phyloP scores from a whole-genome alignment of 306 rosid genomes.

The Echinosophora koreensis region DNA sequence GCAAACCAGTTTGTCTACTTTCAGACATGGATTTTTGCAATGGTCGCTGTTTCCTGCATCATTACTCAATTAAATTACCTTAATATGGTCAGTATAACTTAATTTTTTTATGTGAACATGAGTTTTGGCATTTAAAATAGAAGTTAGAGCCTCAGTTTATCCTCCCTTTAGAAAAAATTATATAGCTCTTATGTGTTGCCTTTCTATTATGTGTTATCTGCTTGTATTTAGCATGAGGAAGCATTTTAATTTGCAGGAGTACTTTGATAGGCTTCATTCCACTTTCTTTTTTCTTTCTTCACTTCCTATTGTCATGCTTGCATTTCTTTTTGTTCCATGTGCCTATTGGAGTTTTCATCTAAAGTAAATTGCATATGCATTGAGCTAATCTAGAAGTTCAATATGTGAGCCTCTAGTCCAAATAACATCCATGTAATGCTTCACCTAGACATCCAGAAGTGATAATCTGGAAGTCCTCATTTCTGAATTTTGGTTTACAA shows the following conservation, averaged over 20 bases:
- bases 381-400: constrained; percentile 19
- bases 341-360: constrained; percentile 21
- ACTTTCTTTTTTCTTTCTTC: not conserved
- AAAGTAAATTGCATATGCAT: constrained; percentile 20
- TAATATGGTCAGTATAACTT: constrained; percentile 72
- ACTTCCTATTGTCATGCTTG: not conserved
- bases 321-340: not conserved
- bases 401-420: constrained; percentile 25
- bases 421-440: constrained; percentile 31
- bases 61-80: constrained; percentile 79
- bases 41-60: constrained; percentile 78
- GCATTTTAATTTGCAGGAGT: constrained; percentile 32
- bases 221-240: constrained; percentile 25
- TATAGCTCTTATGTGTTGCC: not conserved
- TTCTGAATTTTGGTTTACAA: constrained; percentile 17
- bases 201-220: constrained; percentile 28
- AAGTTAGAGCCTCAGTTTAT: constrained; percentile 34
- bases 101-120: not conserved
- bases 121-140: constrained; percentile 14
- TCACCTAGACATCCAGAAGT: constrained; percentile 19
- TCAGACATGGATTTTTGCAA: constrained; percentile 86
- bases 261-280: not conserved
- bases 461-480: constrained; percentile 13
- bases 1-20: constrained; percentile 64
- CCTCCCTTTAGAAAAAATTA: constrained; percentile 3